Conservation (phyloP, 2,329 filamentous ascomycete genomes). For the Didymella sp. region DNA sequence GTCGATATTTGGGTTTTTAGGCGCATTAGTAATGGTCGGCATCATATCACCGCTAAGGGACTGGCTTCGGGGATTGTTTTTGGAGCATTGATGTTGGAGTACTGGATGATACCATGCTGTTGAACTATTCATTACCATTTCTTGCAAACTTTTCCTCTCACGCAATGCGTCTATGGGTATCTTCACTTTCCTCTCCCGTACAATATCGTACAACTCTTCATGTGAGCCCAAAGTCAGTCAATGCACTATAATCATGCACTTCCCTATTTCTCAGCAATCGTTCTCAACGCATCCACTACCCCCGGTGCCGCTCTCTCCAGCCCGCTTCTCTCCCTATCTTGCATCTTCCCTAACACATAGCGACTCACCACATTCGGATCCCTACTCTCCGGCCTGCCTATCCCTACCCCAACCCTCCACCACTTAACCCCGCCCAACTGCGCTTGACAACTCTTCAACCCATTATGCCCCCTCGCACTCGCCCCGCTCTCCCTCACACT, state of each 20-base stretch:
- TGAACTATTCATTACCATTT: neutral
- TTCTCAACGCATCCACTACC: constrained; percentile 61
- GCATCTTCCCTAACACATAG: constrained; percentile 79
- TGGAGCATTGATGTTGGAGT: constrained; percentile 13
- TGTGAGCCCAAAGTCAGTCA: constrained; percentile 2
- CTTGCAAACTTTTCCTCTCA: neutral
- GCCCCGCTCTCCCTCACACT: constrained; percentile 66
- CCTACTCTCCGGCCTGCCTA: constrained; percentile 78
- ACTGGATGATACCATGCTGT: constrained; percentile 33
- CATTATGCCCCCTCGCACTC: constrained; percentile 55
- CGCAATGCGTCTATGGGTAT: constrained; percentile 8
- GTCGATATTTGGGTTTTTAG: neutral
- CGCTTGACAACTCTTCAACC: constrained; percentile 52
- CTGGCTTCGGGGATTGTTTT: neutral
- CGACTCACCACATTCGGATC: constrained; percentile 71
- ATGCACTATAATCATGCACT: constrained; percentile 1
- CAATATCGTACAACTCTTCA: neutral
- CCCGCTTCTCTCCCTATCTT: constrained; percentile 42
- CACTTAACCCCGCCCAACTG: constrained; percentile 49
- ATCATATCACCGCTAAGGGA: neutral
- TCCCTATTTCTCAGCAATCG: constrained; percentile 53
- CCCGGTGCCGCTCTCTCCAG: constrained; percentile 59
- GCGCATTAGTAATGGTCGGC: neutral
- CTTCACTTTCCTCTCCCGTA: neutral
- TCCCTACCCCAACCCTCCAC: constrained; percentile 78